These are phyloP conservation scores for Diaporthe sp. DNA, from an alignment of 2,329 filamentous ascomycete species.

Conservation along the genomic window DNA sequence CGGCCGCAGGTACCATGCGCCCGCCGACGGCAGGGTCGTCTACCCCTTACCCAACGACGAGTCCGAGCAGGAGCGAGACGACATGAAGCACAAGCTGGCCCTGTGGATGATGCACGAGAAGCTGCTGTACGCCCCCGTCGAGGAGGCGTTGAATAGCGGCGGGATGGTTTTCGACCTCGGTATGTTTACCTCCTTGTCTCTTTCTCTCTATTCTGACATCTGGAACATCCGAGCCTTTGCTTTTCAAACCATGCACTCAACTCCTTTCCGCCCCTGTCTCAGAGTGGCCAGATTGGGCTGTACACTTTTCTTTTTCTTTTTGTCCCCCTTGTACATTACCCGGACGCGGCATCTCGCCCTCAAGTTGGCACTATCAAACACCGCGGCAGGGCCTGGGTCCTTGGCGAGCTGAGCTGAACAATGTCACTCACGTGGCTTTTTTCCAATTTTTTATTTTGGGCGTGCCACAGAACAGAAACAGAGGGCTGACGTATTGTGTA, in stretches of 20 bases:
- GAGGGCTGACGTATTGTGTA: conserved; percentile 39
- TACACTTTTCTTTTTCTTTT: not conserved
- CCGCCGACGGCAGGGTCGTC: conserved; percentile 45
- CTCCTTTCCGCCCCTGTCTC: not conserved
- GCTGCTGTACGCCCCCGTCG: conserved; percentile 60
- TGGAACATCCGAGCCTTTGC: too few relatives aligned
- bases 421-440: conserved; percentile 31
- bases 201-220: too few relatives aligned
- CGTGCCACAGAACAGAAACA: not conserved
- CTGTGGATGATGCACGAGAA: conserved; percentile 51
- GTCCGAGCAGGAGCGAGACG: conserved; percentile 55
- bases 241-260: not conserved
- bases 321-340: not conserved
- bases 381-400: not conserved
- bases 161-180: conserved; percentile 62
- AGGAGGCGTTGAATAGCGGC: conserved; percentile 52
- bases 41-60: conserved; percentile 57
- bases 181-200: conserved; percentile 44
- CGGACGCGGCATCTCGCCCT: not conserved
- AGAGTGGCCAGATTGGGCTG: not conserved
- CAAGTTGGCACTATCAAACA: not conserved
- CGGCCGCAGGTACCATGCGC: conserved; percentile 53
- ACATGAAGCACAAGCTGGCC: conserved; percentile 55
- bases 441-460: not conserved
- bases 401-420: conserved; percentile 32